A percentile compares a stretch with the other conserved stretches of the same genome.
Evolutionary conservation across 2,329 filamentous ascomycete genomes (phyloP).

Genomic region (Botrytis deweyae): DNA sequence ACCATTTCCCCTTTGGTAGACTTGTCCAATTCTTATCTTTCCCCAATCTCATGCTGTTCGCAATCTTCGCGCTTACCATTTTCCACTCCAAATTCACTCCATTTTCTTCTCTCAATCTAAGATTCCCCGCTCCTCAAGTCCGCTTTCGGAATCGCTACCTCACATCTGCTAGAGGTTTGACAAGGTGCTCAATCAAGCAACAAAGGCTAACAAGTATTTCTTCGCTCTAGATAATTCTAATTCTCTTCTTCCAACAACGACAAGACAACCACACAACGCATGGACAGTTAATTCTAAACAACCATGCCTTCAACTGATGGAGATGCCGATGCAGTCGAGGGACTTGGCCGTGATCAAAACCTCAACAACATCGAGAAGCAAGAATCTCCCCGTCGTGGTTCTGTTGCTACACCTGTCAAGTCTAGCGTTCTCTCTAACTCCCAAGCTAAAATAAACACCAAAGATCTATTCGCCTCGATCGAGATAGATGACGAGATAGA

Average conservation of each 20-base stretch:
- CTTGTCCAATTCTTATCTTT: neutral
- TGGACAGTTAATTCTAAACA: neutral
- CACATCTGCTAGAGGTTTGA: neutral
- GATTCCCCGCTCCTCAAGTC: neutral
- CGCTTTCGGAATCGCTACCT: neutral
- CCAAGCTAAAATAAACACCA: neutral
- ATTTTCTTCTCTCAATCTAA: neutral
- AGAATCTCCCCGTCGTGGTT: neutral
- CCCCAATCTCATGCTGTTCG: neutral
- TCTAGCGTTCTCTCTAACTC: neutral
- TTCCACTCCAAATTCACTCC: slow-evolving; percentile 1
- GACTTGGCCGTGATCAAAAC: neutral
- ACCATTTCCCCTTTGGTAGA: neutral
- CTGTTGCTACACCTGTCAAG: slow-evolving; percentile 3
- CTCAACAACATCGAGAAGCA: neutral
- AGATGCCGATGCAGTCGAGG: neutral
- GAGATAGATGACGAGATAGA: neutral
- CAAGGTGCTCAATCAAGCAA: neutral
- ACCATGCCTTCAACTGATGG: neutral
- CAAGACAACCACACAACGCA: neutral
- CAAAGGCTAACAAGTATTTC: neutral
- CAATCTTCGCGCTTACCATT: neutral
- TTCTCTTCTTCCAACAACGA: neutral
- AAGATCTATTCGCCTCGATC: neutral
- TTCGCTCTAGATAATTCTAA: neutral